A percentile compares a stretch with the other conserved stretches of the same genome.
Evolutionary conservation across 202 grass and related monocot species (phyloP).

Genomic region (Musa balbisiana): DNA sequence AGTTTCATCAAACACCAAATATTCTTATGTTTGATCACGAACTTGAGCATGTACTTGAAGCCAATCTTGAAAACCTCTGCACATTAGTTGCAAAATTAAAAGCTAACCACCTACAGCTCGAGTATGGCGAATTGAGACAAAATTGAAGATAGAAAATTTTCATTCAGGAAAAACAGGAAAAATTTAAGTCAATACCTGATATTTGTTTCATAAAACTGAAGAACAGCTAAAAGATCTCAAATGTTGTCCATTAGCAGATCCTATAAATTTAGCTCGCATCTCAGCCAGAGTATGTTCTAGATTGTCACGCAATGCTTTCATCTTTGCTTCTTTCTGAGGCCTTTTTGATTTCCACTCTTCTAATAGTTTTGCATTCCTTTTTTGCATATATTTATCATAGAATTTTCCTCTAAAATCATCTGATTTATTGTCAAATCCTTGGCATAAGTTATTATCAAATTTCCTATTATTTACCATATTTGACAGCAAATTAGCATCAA

Average conservation of each 20-base stretch:
- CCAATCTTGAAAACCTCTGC: background rate
- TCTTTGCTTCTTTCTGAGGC: slow-evolving; percentile 62
- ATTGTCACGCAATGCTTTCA: slow-evolving; percentile 77
- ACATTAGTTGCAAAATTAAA: too few relatives aligned
- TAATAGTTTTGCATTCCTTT: slow-evolving; percentile 80
- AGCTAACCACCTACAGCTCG: background rate
- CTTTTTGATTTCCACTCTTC: slow-evolving; percentile 70
- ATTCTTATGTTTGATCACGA: too few relatives aligned
- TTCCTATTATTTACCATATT: slow-evolving; percentile 60
- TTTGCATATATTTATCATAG: slow-evolving; percentile 87
- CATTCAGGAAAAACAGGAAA: background rate
- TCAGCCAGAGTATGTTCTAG: slow-evolving; percentile 58
- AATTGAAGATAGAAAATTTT: background rate
- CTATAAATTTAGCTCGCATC: slow-evolving; percentile 37
- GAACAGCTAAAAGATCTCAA: slow-evolving; percentile 32
- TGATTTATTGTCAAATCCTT: slow-evolving; percentile 42
- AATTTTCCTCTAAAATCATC: slow-evolving; percentile 82
- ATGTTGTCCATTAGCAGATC: slow-evolving; percentile 26
- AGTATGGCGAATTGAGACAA: background rate
- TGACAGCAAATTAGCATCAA: slow-evolving; percentile 56
- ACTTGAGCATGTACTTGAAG: too few relatives aligned
- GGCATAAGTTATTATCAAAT: slow-evolving; percentile 32
- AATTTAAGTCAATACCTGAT: background rate
- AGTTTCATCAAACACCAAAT: too few relatives aligned
- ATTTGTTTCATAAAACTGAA: slow-evolving; percentile 48